These are phyloP conservation scores for Colletotrichum endophyticum DNA, from an alignment of 2,329 filamentous ascomycete species.

Conservation along the genomic window DNA sequence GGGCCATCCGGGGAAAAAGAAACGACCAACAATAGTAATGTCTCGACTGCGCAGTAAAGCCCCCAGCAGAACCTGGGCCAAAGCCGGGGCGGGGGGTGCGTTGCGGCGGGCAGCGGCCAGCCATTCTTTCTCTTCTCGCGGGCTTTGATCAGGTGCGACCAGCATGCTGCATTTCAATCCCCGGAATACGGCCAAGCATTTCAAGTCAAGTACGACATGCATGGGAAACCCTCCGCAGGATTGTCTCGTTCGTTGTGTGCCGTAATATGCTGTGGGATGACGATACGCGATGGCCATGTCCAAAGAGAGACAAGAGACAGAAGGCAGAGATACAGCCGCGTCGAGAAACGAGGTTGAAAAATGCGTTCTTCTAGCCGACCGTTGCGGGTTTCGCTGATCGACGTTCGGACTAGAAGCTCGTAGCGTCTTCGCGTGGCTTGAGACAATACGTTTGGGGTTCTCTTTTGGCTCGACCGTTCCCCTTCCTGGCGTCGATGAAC, in stretches of 20 bases:
- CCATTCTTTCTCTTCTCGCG: neutral
- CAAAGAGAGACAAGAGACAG: neutral
- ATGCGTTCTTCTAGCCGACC: slow-evolving; percentile 5
- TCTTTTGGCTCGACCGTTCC: neutral
- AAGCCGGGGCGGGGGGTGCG: neutral
- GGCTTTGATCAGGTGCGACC: neutral
- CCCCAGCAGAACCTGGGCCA: neutral
- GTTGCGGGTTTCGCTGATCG: neutral
- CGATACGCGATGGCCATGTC: neutral
- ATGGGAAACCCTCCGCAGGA: neutral
- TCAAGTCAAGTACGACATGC: neutral
- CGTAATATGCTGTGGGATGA: neutral
- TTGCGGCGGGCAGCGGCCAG: neutral
- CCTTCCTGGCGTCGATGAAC: neutral
- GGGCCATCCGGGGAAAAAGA: slow-evolving; percentile 12
- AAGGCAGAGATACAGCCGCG: neutral
- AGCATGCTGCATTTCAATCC: neutral
- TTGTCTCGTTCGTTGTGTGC: neutral
- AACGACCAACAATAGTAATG: neutral
- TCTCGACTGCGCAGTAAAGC: neutral
- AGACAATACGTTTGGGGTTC: slow-evolving; percentile 9
- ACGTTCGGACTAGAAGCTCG: slow-evolving; percentile 6
- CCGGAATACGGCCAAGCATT: neutral
- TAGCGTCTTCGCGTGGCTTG: slow-evolving; percentile 10
- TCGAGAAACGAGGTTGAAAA: neutral